Conservation (phyloP, 1,139 yeast genomes). For the Blastobotrys proliferans region DNA sequence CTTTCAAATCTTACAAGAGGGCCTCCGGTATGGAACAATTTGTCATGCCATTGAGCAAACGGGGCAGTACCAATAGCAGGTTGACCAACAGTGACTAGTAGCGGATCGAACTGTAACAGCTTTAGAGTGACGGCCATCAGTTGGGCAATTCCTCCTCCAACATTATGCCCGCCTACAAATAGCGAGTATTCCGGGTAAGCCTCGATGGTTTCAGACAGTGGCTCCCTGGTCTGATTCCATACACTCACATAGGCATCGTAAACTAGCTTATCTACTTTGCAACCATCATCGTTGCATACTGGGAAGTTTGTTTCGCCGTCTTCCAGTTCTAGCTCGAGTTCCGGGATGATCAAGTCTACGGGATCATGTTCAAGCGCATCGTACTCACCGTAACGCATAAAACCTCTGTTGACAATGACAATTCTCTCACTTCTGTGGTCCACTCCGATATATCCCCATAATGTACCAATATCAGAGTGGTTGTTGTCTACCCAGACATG, state of each 20-base stretch:
- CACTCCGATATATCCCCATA: slow-evolving; percentile 6
- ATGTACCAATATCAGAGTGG: slow-evolving; percentile 1
- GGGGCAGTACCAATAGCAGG: slow-evolving; percentile 10
- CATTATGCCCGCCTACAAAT: slow-evolving; percentile 9
- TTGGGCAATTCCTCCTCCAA: slow-evolving; percentile 10
- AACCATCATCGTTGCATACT: slow-evolving; percentile 5
- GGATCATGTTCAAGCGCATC: slow-evolving; percentile 2
- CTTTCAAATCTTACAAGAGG: slow-evolving; percentile 3
- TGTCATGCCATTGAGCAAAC: slow-evolving; percentile 8
- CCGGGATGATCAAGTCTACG: slow-evolving; percentile 2
- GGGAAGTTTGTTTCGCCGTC: no score
- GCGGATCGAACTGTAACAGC: slow-evolving; percentile 1
- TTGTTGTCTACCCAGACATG: slow-evolving; percentile 1
- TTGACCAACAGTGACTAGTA: slow-evolving; percentile 7
- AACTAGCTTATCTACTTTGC: slow-evolving; percentile 6
- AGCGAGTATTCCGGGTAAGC: slow-evolving; percentile 4
- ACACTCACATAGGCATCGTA: slow-evolving; percentile 6
- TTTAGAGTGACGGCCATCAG: slow-evolving; percentile 6
- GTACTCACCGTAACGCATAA: slow-evolving; percentile 8
- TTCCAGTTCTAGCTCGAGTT: neutral
- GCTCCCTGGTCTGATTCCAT: slow-evolving; percentile 1
- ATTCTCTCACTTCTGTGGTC: slow-evolving; percentile 7
- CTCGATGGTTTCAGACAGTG: slow-evolving; percentile 3
- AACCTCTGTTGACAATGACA: slow-evolving; percentile 3
- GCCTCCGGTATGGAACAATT: slow-evolving; percentile 4